Evolutionary conservation across 2,329 filamentous ascomycete species (phyloP).

Genomic region (Ophiosphaerella narmari): DNA sequence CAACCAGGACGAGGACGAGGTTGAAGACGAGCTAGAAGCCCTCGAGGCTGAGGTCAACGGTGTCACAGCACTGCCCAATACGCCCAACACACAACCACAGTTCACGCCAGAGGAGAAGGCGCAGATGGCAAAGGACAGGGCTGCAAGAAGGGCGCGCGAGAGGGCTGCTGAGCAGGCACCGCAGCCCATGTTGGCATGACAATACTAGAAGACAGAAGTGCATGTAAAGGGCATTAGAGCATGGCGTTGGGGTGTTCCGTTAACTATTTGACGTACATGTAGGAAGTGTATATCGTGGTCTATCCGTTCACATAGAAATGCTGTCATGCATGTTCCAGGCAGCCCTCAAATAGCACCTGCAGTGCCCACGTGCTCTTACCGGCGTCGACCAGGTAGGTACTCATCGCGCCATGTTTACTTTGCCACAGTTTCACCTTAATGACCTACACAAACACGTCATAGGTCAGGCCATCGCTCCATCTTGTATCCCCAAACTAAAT

Average conservation of each 20-base stretch:
- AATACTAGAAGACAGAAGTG: constrained; percentile 9
- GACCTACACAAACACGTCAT: constrained; percentile 8
- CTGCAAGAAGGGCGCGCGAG: constrained; percentile 39
- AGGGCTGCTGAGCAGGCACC: constrained; percentile 36
- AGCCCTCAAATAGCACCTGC: not conserved
- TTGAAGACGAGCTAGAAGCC: constrained; percentile 89
- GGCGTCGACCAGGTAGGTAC: too few species aligned
- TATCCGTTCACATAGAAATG: not conserved
- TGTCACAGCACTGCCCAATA: constrained; percentile 44
- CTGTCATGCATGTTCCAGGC: not conserved
- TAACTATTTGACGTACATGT: constrained; percentile 2
- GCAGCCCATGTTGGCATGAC: constrained; percentile 45
- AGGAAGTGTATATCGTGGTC: constrained; percentile 1
- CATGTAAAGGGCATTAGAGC: constrained; percentile 36
- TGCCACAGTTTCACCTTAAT: constrained; percentile 1
- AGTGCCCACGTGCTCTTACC: constrained; percentile 23
- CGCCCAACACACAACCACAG: constrained; percentile 41
- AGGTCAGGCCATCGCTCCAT: not conserved
- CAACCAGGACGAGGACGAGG: constrained; percentile 95
- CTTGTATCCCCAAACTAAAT: not conserved
- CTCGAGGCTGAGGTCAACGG: constrained; percentile 69
- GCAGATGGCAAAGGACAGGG: constrained; percentile 38
- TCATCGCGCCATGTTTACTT: too few species aligned
- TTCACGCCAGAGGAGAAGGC: constrained; percentile 35
- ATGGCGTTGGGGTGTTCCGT: constrained; percentile 35